A percentile compares a stretch with the other conserved stretches of the same genome.
Evolutionary conservation across 495 filamentous ascomycete genomes (phyloP).

Genomic region (Aspergillus coremiiformis): DNA sequence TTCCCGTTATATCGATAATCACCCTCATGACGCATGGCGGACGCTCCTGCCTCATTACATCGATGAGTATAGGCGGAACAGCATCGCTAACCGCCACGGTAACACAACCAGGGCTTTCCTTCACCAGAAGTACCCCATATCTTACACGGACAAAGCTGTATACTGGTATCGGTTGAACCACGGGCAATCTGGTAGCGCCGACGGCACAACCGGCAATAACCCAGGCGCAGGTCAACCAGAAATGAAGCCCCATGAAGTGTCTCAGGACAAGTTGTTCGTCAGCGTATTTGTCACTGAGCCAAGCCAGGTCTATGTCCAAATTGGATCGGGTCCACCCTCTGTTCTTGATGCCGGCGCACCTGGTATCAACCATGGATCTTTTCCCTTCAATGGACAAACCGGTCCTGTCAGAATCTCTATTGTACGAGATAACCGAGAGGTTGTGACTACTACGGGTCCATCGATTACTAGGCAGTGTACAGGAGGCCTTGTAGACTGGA

Average conservation of each 20-base stretch:
- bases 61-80: constrained; percentile 51
- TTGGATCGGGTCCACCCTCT: constrained; percentile 38
- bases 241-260: constrained; percentile 18
- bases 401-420: constrained; percentile 47
- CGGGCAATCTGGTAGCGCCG: constrained; percentile 25
- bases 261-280: constrained; percentile 34
- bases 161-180: constrained; percentile 57
- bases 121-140: constrained; percentile 9
- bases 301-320: constrained; percentile 40
- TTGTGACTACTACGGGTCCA: constrained; percentile 34
- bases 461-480: constrained; percentile 39
- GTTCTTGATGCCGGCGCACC: constrained; percentile 31
- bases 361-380: constrained; percentile 43
- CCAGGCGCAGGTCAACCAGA: constrained; percentile 20
- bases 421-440: constrained; percentile 29
- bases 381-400: constrained; percentile 44
- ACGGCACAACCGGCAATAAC: constrained; percentile 36
- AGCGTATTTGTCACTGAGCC: constrained; percentile 18
- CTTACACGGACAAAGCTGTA: constrained; percentile 39
- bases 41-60: constrained; percentile 57
- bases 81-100: constrained; percentile 20
- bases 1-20: constrained; percentile 40
- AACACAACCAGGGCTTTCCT: not conserved
- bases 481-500: constrained; percentile 47
- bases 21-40: constrained; percentile 50